Base-by-base conservation (phyloP, 768 basidiomycete species). In the Gloeopeniophorella convolvens region DNA sequence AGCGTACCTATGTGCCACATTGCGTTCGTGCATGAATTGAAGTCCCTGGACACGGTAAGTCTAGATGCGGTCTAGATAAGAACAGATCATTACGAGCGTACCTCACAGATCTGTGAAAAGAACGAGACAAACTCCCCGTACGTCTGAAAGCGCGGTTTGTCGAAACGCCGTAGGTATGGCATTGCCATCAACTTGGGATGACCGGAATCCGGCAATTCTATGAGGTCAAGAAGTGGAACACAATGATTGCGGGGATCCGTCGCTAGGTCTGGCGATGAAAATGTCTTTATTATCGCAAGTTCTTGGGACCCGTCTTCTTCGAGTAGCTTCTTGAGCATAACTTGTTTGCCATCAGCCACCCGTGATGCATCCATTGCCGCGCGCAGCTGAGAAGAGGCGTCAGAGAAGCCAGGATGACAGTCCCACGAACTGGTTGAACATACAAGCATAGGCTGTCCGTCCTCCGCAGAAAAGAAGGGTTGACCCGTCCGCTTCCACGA, bases 71-170 rank as follows among this genome's bases (percentile, higher is more conserved):
- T 4, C 8, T 0, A 13, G n/a, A 42, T 48, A 13, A 45, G 26
- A 21, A 30, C 24, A 9, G 13, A 36, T 23, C 26, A 34, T 26
- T 12, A 5, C 4, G 5, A 8, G 36, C 52, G 1, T 41, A 60
- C 63, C 51, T 65, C 57, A 27, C 65, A 43, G 2, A 60, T 28
- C 34, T 65, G 62, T 2, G 50, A 28, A 5, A 63, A 45, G 35
- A 59, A 66, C 10, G 57, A 58, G 3, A 66, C 42, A 7, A 55
- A 55, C 31, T 66, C 64, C 5, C 56, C 65, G 13, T 55, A 45
- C 3, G 61, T 61, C 16, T 56, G 50, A 33, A 63, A 66, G 8
- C 21, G 50, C n/a, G 65, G 63, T 16, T 55, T 43, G 21, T 63
- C 41, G 36, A 48, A 55, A 1, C 35, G 27, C 0, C 59, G 40